These are phyloP conservation scores for Phytophthora parvispora DNA, from an alignment of 352 stramenopile genomes.

Conservation along the genomic window DNA sequence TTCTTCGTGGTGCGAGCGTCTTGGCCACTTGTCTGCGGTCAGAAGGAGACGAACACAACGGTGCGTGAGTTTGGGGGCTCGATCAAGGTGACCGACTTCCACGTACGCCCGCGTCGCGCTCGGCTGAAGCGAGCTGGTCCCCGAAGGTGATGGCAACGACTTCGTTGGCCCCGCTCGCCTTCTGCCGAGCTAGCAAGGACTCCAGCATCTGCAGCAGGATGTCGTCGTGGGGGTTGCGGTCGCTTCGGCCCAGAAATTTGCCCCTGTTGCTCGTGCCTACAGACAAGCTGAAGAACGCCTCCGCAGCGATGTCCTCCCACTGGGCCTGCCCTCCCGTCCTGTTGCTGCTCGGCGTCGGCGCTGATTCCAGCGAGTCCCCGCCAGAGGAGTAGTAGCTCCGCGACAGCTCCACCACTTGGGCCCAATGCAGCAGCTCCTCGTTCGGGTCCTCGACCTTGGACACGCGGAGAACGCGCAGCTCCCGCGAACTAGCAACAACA, in stretches of 20 bases:
- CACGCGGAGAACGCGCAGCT: conserved; percentile 70
- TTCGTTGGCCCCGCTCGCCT: conserved; percentile 1
- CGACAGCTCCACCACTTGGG: conserved; percentile 59
- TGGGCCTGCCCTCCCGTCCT: conserved; percentile 1
- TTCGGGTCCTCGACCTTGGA: conserved; percentile 68
- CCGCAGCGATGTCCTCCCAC: conserved; percentile 52
- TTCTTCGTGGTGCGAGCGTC: conserved; percentile 11
- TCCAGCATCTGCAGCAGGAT: conserved; percentile 51
- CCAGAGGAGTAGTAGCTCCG: conserved; percentile 46
- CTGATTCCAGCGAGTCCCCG: not conserved
- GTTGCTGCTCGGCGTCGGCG: not conserved
- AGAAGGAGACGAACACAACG: not conserved
- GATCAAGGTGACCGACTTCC: not conserved
- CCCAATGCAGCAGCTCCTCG: conserved; percentile 83
- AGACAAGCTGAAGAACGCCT: conserved; percentile 58
- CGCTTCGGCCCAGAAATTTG: conserved; percentile 33
- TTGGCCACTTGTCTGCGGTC: conserved; percentile 11
- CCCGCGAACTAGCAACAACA: conserved; percentile 37
- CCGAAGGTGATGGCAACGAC: conserved; percentile 27
- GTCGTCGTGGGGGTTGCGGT: conserved; percentile 31
- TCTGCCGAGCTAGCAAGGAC: conserved; percentile 42
- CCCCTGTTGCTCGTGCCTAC: conserved; percentile 33
- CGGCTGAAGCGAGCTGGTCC: conserved; percentile 19
- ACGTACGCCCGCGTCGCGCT: conserved; percentile 6
- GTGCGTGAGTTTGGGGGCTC: not conserved